A percentile compares a stretch with the other conserved stretches of the same genome.
Evolutionary conservation across 192 early-diverging fungal species (phyloP).

Genomic region (Paraglomus brasilianum): DNA sequence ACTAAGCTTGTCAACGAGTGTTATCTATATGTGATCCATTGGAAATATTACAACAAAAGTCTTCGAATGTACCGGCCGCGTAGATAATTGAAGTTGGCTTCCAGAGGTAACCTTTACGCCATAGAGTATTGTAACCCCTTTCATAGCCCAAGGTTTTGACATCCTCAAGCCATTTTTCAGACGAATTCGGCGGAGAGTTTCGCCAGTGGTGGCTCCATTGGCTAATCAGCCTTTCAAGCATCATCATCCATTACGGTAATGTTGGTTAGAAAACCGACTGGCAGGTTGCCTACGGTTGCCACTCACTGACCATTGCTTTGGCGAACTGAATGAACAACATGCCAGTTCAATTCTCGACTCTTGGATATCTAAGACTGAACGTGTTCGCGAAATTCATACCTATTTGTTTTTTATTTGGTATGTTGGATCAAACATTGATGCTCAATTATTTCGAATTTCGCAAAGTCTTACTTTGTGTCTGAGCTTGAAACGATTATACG

Average conservation of each 20-base stretch:
- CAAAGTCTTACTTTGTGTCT: slow-evolving; percentile 71
- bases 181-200: no score
- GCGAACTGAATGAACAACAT: no score
- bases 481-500: slow-evolving; percentile 68
- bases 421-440: slow-evolving; percentile 14
- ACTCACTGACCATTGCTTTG: no score
- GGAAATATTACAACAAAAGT: slow-evolving; percentile 30
- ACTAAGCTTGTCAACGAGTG: slow-evolving; percentile 55
- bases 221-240: no score
- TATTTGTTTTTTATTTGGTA: background rate
- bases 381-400: no score
- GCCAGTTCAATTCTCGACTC: no score
- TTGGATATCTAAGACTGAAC: no score
- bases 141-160: slow-evolving; percentile 15
- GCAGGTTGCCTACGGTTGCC: no score
- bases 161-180: no score
- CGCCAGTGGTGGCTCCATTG: no score
- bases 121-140: slow-evolving; percentile 27
- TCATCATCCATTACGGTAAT: no score
- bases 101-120: slow-evolving; percentile 42
- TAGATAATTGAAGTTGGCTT: slow-evolving; percentile 47
- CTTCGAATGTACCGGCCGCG: slow-evolving; percentile 13
- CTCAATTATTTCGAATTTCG: slow-evolving; percentile 23
- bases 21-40: slow-evolving; percentile 54
- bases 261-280: no score